phyloP scores from a whole-genome alignment of 768 basidiomycete species.

The Trametes meyenii region DNA sequence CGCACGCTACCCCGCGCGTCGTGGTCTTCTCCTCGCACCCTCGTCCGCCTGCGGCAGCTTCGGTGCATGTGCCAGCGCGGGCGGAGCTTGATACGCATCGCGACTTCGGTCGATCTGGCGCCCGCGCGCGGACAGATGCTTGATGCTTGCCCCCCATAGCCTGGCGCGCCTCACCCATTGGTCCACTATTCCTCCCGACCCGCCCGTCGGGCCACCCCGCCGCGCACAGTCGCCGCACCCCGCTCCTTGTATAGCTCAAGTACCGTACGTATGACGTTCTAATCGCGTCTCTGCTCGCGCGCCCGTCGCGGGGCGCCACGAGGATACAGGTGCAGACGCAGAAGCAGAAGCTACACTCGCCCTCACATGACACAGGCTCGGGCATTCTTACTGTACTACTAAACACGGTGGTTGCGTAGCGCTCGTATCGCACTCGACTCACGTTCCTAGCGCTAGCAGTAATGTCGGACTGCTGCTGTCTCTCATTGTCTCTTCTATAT shows the following conservation, averaged over 20 bases:
- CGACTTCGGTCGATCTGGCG: background rate
- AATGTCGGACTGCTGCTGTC: too few species aligned
- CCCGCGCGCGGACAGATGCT: background rate
- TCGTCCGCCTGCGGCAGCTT: background rate
- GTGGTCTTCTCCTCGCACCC: background rate
- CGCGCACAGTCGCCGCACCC: background rate
- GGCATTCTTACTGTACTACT: too few species aligned
- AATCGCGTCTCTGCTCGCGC: background rate
- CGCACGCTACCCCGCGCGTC: background rate
- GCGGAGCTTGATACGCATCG: background rate
- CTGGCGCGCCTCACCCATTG: background rate
- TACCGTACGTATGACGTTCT: background rate
- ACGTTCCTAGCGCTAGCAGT: too few species aligned
- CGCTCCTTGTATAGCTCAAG: background rate
- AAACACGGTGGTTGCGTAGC: too few species aligned
- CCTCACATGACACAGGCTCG: too few species aligned
- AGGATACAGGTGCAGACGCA: background rate
- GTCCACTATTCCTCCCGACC: background rate
- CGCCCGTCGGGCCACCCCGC: background rate
- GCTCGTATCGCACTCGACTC: too few species aligned
- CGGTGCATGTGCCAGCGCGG: constrained; percentile 3
- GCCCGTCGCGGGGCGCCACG: background rate
- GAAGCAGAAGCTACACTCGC: background rate
- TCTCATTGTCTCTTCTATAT: too few species aligned
- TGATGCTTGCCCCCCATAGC: background rate